phyloP scores from a whole-genome alignment of 805 yeast species.

The Wickerhamomyces chambardii region DNA sequence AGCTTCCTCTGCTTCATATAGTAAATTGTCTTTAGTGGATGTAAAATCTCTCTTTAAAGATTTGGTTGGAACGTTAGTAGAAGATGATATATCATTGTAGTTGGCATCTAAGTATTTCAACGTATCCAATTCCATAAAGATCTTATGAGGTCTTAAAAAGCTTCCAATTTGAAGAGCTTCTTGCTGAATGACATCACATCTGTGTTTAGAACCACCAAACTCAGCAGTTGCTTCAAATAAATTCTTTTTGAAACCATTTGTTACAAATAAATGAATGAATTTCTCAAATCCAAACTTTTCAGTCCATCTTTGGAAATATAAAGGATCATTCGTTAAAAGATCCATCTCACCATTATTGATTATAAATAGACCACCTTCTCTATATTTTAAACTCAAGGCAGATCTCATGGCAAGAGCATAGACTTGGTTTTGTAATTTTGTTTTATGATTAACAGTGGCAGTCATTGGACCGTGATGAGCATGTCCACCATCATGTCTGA shows the following conservation, averaged over 20 bases:
- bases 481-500: conserved; percentile 79
- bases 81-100: no score
- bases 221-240: conserved; percentile 49
- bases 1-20: background rate
- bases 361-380: conserved; percentile 61
- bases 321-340: conserved; percentile 26
- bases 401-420: conserved; percentile 71
- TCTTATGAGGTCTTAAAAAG: conserved; percentile 66
- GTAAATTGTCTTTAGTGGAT: no score
- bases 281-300: conserved; percentile 38
- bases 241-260: conserved; percentile 48
- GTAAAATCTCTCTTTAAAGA: background rate
- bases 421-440: conserved; percentile 63
- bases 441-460: conserved; percentile 85
- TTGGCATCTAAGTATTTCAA: conserved; percentile 40
- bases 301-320: conserved; percentile 40
- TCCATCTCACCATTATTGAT: conserved; percentile 40
- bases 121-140: conserved; percentile 66
- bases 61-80: background rate
- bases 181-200: conserved; percentile 58
- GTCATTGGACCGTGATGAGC: conserved; percentile 66
- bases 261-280: conserved; percentile 59
- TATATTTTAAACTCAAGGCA: conserved; percentile 77
- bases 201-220: conserved; percentile 36
- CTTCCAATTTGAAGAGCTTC: conserved; percentile 82